Base-by-base conservation (phyloP, 257 asterid species). In the Solanum lignicaule region DNA sequence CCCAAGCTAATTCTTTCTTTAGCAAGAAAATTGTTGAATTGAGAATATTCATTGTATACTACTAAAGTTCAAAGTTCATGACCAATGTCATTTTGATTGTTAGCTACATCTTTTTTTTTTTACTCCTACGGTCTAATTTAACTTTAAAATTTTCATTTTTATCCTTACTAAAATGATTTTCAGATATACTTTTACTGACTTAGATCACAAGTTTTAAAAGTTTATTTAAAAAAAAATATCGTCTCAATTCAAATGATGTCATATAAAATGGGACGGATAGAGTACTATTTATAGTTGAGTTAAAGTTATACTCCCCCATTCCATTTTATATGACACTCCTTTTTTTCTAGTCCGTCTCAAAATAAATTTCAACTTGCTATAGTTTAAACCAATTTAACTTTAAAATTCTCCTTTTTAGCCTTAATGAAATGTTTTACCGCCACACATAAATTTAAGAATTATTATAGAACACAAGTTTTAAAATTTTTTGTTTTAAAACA, bases 161-260 rank as follows among this genome's bases (percentile, higher is more conserved):
- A 48, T 2, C 7, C 23, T 48, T 48, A 48, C 0, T 16, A 5
- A 48, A 48, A 48, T 48, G n/a, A 18, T 55, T 55, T 52, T 18
- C n/a, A 55, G 1, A 43, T 43, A 43, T 43, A 43, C 18, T 43
- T 43, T 43, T 16, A 52, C 9, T 5, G 9, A 52, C 62, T 52
- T 52, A 52, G 9, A 52, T 52, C 9, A 52, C 9, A 55, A 55
- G 65, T 55, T 55, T 7, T 55, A 55, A 18, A 18, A 55, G 10
- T 18, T 1, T 6, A 18, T 55, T 55, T 18, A 2, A 0, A 0
- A 1, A 52, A 16, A 2, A 16, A 16, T 15, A 55, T 2, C 4
- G 10, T 18, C 4, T 55, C n/a, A 55, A 55, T 7, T 18, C 10
- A 55, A 16, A 18, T 18, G 4, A 55, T 18, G 65, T 55, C 65